Percentiles rank a stretch among this genome's conserved stretches.
These are phyloP conservation scores for Daedalea quercina DNA, from an alignment of 768 basidiomycete species.

Conservation along the genomic window DNA sequence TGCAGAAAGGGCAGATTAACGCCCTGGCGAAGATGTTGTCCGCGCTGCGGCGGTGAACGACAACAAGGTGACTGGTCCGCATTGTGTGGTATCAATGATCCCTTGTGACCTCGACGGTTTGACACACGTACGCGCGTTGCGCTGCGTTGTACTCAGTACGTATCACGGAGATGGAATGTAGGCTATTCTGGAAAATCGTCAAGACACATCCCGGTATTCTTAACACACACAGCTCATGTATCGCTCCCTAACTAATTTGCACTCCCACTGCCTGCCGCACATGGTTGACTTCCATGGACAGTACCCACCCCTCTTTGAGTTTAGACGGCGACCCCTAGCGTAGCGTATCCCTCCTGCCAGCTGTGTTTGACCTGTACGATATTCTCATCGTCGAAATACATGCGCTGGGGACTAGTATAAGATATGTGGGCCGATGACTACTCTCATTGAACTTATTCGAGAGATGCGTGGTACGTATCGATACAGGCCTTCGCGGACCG, in stretches of 20 bases:
- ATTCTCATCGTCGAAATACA: conserved; percentile 11
- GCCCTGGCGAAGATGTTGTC: conserved; percentile 90
- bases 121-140: conserved; percentile 8
- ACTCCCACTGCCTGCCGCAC: conserved; percentile 3
- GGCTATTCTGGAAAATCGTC: conserved; percentile 9
- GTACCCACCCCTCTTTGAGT: not conserved
- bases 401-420: conserved; percentile 10
- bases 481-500: not conserved
- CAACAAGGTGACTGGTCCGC: conserved; percentile 2
- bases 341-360: conserved; percentile 17
- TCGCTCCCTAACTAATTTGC: conserved; percentile 3
- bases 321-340: conserved; percentile 13
- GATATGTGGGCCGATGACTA: not conserved
- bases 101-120: conserved; percentile 7
- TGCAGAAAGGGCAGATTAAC: conserved; percentile 86
- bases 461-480: not conserved
- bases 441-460: not conserved
- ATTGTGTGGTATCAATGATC: not conserved
- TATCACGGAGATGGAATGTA: conserved; percentile 12
- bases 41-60: conserved; percentile 54
- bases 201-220: conserved; percentile 1
- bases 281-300: conserved; percentile 3
- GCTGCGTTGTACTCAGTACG: conserved; percentile 13
- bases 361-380: conserved; percentile 19
- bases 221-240: conserved; percentile 2